A percentile compares a stretch with the other conserved stretches of the same genome.
Conservation (phyloP, 495 filamentous ascomycete species). For the Aspergillus baeticus region DNA sequence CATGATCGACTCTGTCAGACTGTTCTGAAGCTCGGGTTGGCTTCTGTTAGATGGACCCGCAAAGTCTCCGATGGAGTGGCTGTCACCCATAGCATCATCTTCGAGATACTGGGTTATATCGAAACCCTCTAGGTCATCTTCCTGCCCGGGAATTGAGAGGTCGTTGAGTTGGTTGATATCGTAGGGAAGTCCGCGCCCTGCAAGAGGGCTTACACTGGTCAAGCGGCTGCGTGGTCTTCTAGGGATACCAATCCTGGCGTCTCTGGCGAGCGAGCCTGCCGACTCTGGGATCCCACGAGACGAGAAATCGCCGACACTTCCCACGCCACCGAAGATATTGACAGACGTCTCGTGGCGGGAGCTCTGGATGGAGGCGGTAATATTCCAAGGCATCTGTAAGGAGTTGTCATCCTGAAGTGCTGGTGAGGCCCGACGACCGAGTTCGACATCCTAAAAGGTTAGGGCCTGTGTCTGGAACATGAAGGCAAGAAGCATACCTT, state of each 20-base stretch:
- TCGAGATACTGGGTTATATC: conserved; percentile 41
- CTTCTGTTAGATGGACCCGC: not conserved
- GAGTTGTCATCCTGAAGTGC: conserved; percentile 58
- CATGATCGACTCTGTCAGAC: conserved; percentile 39
- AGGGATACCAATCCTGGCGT: conserved; percentile 5
- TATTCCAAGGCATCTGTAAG: conserved; percentile 70
- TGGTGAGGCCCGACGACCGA: conserved; percentile 58
- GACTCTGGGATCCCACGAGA: conserved; percentile 42
- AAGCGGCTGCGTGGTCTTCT: conserved; percentile 45
- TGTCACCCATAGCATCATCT: conserved; percentile 24
- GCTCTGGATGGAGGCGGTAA: conserved; percentile 57
- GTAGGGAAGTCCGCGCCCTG: conserved; percentile 49
- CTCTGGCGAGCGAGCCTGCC: not conserved
- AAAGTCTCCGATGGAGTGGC: not conserved
- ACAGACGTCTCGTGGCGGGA: conserved; percentile 46
- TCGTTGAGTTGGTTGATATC: conserved; percentile 35
- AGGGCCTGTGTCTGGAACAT: not conserved
- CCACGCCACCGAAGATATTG: conserved; percentile 43
- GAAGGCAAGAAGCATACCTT: conserved; percentile 6
- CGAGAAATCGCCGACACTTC: conserved; percentile 55
- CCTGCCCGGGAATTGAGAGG: conserved; percentile 29
- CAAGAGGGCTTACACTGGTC: conserved; percentile 61
- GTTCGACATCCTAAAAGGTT: conserved; percentile 50
- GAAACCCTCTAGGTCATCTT: conserved; percentile 40
- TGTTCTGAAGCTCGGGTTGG: conserved; percentile 29